Conservation (phyloP, 2,329 filamentous ascomycete genomes). For the Hirsutella rhossiliensis region DNA sequence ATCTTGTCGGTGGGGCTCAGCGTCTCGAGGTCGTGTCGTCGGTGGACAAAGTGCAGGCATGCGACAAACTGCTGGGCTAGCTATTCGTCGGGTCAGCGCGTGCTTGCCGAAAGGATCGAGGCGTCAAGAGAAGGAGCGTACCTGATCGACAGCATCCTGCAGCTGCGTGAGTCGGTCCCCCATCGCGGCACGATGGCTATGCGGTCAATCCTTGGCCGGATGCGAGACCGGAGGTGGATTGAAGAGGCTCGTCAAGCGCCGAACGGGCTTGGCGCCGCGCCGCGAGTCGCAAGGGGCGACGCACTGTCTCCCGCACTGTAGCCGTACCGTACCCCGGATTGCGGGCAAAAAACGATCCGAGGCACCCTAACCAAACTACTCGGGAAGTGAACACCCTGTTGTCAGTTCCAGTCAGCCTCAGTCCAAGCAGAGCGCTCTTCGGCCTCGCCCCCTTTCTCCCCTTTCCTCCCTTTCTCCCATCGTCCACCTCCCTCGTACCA, state of each 20-base stretch:
- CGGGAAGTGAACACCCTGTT: slow-evolving; percentile 26
- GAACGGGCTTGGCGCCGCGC: too few relatives aligned
- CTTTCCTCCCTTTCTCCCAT: background rate
- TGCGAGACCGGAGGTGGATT: too few relatives aligned
- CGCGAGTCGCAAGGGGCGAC: background rate
- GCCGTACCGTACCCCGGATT: slow-evolving; percentile 2
- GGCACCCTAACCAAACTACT: background rate
- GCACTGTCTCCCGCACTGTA: background rate
- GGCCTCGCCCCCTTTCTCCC: background rate
- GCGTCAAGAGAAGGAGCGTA: slow-evolving; percentile 19
- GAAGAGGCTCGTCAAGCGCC: too few relatives aligned
- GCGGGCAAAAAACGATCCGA: slow-evolving; percentile 19
- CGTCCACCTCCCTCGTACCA: too few relatives aligned
- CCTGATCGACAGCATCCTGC: slow-evolving; percentile 76
- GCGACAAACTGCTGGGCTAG: slow-evolving; percentile 58
- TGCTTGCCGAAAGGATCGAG: too few relatives aligned
- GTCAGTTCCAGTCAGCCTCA: slow-evolving; percentile 8
- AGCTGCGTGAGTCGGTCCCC: slow-evolving; percentile 70
- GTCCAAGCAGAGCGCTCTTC: background rate
- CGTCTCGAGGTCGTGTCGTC: slow-evolving; percentile 54
- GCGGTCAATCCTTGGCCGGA: too few relatives aligned
- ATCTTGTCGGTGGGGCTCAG: slow-evolving; percentile 47
- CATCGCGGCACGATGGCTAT: slow-evolving; percentile 33
- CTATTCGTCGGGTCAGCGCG: slow-evolving; percentile 22
- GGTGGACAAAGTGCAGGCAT: slow-evolving; percentile 52